Percentiles rank a stretch among this genome's conserved stretches.
These are phyloP conservation scores for Ormosia emarginata DNA, from an alignment of 306 rosid species.

Conservation along the genomic window DNA sequence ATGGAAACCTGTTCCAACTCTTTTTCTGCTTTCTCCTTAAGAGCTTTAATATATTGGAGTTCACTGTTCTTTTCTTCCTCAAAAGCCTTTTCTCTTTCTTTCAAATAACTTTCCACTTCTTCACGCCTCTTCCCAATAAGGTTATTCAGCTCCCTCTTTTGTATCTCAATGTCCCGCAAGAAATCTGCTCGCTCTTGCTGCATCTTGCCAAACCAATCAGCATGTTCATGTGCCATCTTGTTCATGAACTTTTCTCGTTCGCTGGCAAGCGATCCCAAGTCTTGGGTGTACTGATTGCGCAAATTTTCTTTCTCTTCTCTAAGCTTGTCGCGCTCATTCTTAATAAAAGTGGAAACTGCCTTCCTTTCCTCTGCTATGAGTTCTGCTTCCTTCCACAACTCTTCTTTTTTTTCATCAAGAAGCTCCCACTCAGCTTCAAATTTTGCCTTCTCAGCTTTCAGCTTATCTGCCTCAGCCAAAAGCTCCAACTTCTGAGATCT, in stretches of 20 bases:
- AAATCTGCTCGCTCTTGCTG: slow-evolving; percentile 85
- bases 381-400: slow-evolving; percentile 64
- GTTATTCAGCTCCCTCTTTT: slow-evolving; percentile 68
- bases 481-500: slow-evolving; percentile 77
- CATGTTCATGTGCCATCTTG: slow-evolving; percentile 74
- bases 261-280: slow-evolving; percentile 56
- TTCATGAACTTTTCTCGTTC: slow-evolving; percentile 90
- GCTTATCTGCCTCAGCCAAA: slow-evolving; percentile 67
- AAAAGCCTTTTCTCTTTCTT: slow-evolving; percentile 62
- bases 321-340: slow-evolving; percentile 73
- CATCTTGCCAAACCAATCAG: slow-evolving; percentile 87
- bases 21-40: slow-evolving; percentile 64
- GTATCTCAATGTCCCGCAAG: slow-evolving; percentile 72
- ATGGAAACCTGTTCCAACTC: slow-evolving; percentile 71
- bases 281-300: slow-evolving; percentile 60
- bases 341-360: slow-evolving; percentile 59
- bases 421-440: slow-evolving; percentile 96
- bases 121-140: slow-evolving; percentile 84
- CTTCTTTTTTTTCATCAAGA: slow-evolving; percentile 88
- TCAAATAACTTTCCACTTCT: slow-evolving; percentile 81
- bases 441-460: slow-evolving; percentile 79
- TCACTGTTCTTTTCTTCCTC: slow-evolving; percentile 79
- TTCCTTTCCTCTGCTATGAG: slow-evolving; percentile 62
- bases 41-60: slow-evolving; percentile 53
- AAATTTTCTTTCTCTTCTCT: slow-evolving; percentile 64